Evolutionary conservation across 345 rosid species (phyloP), one percentile per base, ranked within the genome.

Genomic region (Salix koriyanagi): DNA sequence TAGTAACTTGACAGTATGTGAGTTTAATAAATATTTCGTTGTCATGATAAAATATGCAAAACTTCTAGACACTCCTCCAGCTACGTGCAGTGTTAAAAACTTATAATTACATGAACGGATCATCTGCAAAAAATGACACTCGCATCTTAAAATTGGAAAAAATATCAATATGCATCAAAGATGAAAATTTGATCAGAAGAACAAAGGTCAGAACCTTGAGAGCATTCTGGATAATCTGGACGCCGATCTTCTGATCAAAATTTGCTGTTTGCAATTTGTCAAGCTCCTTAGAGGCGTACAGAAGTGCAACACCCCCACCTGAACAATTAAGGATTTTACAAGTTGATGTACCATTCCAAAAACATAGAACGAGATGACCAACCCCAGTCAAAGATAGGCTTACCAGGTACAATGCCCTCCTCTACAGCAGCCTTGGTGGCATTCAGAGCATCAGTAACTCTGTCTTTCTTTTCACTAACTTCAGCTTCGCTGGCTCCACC

Each of bases 271-370:
- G 80, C 65, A 80, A 56, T 44, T 80, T 80, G 68, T 80, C 80
- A 69, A 80, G 68, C 69, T 80, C 83, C 23, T 76, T 76, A 6
- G 83, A 71, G 11, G 80, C 83, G 68, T 80, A 80, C 32, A 80
- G 83, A 41, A 80, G 83, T 2, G 83, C 83, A 56, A 80, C 83
- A 21, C 83, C 83, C 46, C 83, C 83, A 71, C 82, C 82, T 79
- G 32, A 30, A 25, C 28, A 70, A 65, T 60, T 1, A 42, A 75
- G 21, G 18, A 4, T 62, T 16, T 16, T 3, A 46, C 2, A 15
- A 46, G 52, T 46, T 19, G 10, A 67, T 19, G 26, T 7, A 41
- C 4, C 15, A 60, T 44, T 66, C 25, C 34, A 42, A 2, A 26
- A 16, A 69, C 65, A 13, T 56, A 16, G 67, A 65, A 52, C 6